Conservation (phyloP, 2,329 filamentous ascomycete species). For the Penicillium corylophilum region DNA sequence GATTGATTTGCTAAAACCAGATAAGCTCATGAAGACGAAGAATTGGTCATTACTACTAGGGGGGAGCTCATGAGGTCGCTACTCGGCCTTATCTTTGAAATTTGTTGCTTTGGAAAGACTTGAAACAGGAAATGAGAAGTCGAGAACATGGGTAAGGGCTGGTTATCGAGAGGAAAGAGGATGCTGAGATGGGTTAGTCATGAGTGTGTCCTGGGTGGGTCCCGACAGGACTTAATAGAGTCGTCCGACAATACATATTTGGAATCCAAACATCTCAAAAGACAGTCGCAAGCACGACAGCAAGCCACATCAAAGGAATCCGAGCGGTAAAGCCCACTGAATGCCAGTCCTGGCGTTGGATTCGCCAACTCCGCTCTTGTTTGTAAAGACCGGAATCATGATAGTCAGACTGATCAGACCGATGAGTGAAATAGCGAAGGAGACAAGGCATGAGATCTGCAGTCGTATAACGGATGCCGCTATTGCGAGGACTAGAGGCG, state of each 20-base stretch:
- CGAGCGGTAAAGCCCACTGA: slow-evolving; percentile 66
- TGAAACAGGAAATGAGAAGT: slow-evolving; percentile 1
- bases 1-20: too few relatives aligned
- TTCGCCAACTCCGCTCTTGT: slow-evolving; percentile 42
- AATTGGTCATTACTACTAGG: not conserved
- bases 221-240: not conserved
- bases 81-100: slow-evolving; percentile 34
- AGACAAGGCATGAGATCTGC: slow-evolving; percentile 59
- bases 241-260: not conserved
- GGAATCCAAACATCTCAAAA: slow-evolving; percentile 57
- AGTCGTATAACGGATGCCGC: too few relatives aligned
- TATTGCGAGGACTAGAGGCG: too few relatives aligned
- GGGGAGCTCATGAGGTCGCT: slow-evolving; percentile 29
- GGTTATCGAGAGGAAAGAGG: not conserved
- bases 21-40: not conserved
- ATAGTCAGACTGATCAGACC: slow-evolving; percentile 65
- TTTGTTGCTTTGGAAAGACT: slow-evolving; percentile 17
- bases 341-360: slow-evolving; percentile 54
- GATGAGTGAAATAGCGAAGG: slow-evolving; percentile 61
- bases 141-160: not conserved
- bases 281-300: slow-evolving; percentile 44
- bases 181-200: not conserved
- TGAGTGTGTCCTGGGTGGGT: not conserved
- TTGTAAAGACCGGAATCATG: slow-evolving; percentile 70
- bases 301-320: slow-evolving; percentile 57